Percentiles rank a stretch among this genome's conserved stretches.
Conservation (phyloP, 495 filamentous ascomycete species). For the Apiosordaria backusii region DNA sequence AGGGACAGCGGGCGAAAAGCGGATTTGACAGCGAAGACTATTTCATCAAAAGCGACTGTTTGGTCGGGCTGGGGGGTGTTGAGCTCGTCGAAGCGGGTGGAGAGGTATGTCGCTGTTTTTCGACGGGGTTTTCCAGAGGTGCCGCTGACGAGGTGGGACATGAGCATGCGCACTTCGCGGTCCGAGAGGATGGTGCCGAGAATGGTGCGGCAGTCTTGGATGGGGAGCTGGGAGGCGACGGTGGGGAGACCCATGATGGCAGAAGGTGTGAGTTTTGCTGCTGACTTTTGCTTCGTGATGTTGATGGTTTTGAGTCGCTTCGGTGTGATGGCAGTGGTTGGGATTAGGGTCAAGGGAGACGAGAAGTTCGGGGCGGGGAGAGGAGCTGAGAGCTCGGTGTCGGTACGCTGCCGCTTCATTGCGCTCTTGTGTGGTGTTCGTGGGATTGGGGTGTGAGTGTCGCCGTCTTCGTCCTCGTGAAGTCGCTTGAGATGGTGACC, state of each 20-base stretch:
- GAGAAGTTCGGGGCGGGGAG: neutral
- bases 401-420: neutral
- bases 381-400: too few relatives aligned
- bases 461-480: neutral
- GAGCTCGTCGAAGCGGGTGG: neutral
- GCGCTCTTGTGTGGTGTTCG: neutral
- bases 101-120: neutral
- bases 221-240: neutral
- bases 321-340: neutral
- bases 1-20: neutral
- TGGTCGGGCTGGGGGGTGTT: neutral
- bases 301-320: neutral
- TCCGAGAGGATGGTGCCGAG: conserved; percentile 6
- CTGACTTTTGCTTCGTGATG: neutral
- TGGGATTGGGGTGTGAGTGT: neutral
- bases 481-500: too few relatives aligned
- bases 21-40: neutral
- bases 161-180: neutral
- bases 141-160: neutral
- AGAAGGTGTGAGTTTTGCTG: neutral
- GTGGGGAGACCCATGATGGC: conserved; percentile 3
- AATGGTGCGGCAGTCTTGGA: neutral
- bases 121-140: neutral
- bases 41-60: neutral
- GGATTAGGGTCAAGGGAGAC: neutral